Evolutionary conservation across 495 filamentous ascomycete species (phyloP), one percentile per base, ranked within the genome.

Genomic region (Amorphotheca resinae): DNA sequence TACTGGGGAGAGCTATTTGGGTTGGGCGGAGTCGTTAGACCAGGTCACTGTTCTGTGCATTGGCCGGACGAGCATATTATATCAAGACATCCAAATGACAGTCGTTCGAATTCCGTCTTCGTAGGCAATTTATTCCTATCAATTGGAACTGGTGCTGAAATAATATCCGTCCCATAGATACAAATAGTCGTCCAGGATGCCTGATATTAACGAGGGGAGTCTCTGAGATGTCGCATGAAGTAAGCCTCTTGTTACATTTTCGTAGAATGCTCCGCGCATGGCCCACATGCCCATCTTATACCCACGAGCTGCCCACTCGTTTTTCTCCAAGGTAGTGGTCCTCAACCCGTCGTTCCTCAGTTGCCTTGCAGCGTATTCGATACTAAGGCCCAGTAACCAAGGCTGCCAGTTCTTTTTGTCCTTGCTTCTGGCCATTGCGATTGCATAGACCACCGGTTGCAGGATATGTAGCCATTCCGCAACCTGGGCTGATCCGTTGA

Each of bases 101-200:
- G n/a, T n/a, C n/a, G n/a, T n/a, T n/a, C n/a, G n/a, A n/a, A n/a
- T n/a, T n/a, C n/a, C n/a, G n/a, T n/a, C n/a, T n/a, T n/a, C n/a
- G n/a, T n/a, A n/a, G n/a, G n/a, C n/a, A n/a, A n/a, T n/a, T n/a
- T n/a, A n/a, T n/a, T n/a, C n/a, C n/a, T n/a, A n/a, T 44, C 43
- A 55, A 42, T 55, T 55, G n/a, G 52, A 55, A 22, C 48, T 51
- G 18, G 52, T 55, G 44, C 52, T 55, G 60, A 96, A 96, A 62
- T 98, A 89, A 56, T 93, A 96, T 40, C 93, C 84, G 64, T 95
- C 89, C 91, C 91, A 98, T 12, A 98, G 68, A 56, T 91, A 95
- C 57, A 93, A 84, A 53, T 96, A 96, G 56, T 98, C 93, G 58
- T 93, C 88, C 42, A 96, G 54, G 17, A 98, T 73, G 40, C 79